A percentile compares a stretch with the other conserved stretches of the same genome.
Conservation (phyloP, 352 stramenopile species). For the Globisporangium megalacanthum region DNA sequence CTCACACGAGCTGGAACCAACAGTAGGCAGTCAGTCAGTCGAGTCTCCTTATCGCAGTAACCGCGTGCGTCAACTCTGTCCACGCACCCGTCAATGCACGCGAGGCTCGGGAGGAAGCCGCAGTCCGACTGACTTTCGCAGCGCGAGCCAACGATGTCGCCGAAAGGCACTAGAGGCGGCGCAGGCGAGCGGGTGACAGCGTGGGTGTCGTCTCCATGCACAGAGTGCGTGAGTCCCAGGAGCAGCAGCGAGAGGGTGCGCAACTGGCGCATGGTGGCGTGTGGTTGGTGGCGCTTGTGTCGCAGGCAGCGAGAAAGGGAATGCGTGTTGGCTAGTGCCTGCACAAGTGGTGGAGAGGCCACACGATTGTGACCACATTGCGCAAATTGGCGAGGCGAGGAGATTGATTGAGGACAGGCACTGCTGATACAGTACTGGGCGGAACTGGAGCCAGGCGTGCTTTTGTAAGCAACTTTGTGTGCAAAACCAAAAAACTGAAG, state of each 20-base stretch:
- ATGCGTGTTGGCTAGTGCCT: no score
- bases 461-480: no score
- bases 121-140: constrained; percentile 57
- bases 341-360: no score
- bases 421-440: no score
- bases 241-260: not conserved
- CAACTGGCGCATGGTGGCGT: not conserved
- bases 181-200: not conserved
- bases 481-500: constrained; percentile 2
- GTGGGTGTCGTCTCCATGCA: not conserved
- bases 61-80: not conserved
- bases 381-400: no score
- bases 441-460: no score
- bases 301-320: no score
- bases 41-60: no score
- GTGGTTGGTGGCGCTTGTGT: no score
- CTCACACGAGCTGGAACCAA: constrained; percentile 42
- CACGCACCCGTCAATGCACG: constrained; percentile 53
- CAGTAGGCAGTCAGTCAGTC: not conserved
- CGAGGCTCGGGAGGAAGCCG: constrained; percentile 66
- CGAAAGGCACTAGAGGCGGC: constrained; percentile 12
- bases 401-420: no score
- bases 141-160: constrained; percentile 30
- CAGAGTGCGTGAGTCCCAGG: no score
- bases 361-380: no score